Conservation (phyloP, 768 basidiomycete genomes). For the Xanthoconium purpureum region DNA sequence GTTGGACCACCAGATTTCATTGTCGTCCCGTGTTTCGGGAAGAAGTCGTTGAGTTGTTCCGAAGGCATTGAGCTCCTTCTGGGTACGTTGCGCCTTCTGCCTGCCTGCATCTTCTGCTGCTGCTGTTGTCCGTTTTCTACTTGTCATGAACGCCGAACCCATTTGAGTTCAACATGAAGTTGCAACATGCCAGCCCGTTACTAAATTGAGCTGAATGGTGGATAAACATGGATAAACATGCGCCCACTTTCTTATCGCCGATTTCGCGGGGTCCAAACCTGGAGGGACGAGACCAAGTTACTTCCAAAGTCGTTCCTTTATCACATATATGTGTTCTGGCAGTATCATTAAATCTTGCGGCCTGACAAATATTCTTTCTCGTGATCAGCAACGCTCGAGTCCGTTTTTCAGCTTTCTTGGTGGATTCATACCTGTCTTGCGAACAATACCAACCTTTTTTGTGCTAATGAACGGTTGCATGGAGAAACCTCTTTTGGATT, state of each 20-base stretch:
- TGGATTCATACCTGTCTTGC: not conserved
- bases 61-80: conserved; percentile 1
- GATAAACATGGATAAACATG: not conserved
- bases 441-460: not conserved
- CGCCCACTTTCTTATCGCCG: not conserved
- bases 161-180: not conserved
- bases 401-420: not conserved
- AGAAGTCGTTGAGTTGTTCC: conserved; percentile 1
- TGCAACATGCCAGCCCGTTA: not conserved
- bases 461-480: not conserved
- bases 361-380: not conserved
- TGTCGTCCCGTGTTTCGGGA: not conserved
- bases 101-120: conserved; percentile 1
- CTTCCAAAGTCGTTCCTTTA: too few relatives aligned
- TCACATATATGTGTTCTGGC: too few relatives aligned
- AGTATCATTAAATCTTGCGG: too few relatives aligned
- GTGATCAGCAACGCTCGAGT: not conserved
- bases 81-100: not conserved
- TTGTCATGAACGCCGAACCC: not conserved
- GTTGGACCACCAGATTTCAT: conserved; percentile 1
- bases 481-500: not conserved
- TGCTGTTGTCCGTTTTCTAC: not conserved
- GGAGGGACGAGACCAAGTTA: not conserved
- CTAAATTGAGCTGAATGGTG: not conserved
- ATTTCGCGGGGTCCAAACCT: not conserved